Evolutionary conservation across 495 filamentous ascomycete species (phyloP).

Genomic region (Lophiotrema nucula): DNA sequence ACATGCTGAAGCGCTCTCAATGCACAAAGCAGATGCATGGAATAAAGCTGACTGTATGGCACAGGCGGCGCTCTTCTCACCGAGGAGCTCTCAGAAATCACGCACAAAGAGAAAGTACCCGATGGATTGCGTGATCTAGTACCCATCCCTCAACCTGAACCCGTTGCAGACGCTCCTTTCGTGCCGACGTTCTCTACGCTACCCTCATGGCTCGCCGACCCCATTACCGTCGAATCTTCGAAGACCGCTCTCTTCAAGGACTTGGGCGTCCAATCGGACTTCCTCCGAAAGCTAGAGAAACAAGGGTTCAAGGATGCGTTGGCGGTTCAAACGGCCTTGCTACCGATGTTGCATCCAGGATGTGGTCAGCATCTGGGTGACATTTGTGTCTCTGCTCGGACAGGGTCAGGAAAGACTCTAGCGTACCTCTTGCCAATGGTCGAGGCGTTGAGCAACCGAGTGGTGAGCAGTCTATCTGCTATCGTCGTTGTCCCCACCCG

Average conservation of each 20-base stretch:
- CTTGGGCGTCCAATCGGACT: constrained; percentile 55
- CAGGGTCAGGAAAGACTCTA: constrained; percentile 91
- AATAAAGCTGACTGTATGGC: no score
- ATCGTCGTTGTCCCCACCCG: constrained; percentile 85
- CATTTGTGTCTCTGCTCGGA: constrained; percentile 82
- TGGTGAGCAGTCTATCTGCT: constrained; percentile 63
- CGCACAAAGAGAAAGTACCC: no score
- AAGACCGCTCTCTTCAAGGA: constrained; percentile 59
- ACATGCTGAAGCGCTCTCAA: no score
- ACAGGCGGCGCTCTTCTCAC: no score
- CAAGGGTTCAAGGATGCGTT: constrained; percentile 74
- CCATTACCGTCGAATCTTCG: constrained; percentile 60
- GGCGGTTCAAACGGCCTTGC: constrained; percentile 76
- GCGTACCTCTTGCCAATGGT: constrained; percentile 87
- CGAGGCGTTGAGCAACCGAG: constrained; percentile 61
- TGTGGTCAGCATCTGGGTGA: constrained; percentile 62
- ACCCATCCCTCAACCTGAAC: constrained; percentile 74
- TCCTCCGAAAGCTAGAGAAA: constrained; percentile 59
- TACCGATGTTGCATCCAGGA: constrained; percentile 71
- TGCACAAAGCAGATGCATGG: no score
- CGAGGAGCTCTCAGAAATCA: no score
- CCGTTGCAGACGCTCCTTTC: constrained; percentile 52
- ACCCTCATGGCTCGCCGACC: constrained; percentile 73
- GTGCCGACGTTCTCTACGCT: constrained; percentile 55
- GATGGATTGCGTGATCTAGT: no score